Percentiles rank a stretch among this genome's conserved stretches.
These are phyloP conservation scores for Trametes cubensis DNA, from an alignment of 768 basidiomycete genomes.

Conservation along the genomic window DNA sequence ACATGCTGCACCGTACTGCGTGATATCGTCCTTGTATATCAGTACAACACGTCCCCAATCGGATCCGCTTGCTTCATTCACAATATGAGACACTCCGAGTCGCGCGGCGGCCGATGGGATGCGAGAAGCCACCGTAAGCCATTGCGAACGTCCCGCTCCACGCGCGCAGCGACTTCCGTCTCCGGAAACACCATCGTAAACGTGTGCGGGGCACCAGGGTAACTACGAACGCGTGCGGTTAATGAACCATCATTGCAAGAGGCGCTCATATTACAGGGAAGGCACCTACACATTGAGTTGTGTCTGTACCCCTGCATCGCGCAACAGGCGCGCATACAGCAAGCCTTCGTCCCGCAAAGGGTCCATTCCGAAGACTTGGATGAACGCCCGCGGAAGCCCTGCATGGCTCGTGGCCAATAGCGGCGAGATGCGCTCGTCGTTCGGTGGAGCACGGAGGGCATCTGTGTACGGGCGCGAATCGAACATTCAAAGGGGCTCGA, in stretches of 20 bases:
- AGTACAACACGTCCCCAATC: no score
- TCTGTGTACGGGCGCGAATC: not conserved
- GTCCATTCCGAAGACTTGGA: slow-evolving; percentile 27
- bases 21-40: no score
- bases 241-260: not conserved
- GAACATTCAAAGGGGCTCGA: not conserved
- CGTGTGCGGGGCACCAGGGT: not conserved
- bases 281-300: slow-evolving; percentile 18
- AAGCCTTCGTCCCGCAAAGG: slow-evolving; percentile 28
- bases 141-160: not conserved
- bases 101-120: not conserved
- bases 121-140: not conserved
- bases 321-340: slow-evolving; percentile 20
- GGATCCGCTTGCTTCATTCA: not conserved
- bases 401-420: slow-evolving; percentile 12
- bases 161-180: not conserved
- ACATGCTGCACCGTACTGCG: no score
- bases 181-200: slow-evolving; percentile 4
- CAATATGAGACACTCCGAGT: not conserved
- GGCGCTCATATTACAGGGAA: not conserved
- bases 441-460: not conserved
- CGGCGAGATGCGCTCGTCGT: slow-evolving; percentile 12
- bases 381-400: slow-evolving; percentile 19
- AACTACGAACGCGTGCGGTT: not conserved
- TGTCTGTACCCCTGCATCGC: slow-evolving; percentile 21